phyloP scores from a whole-genome alignment of 2,329 filamentous ascomycete genomes.

The Stenocarpella maydis region DNA sequence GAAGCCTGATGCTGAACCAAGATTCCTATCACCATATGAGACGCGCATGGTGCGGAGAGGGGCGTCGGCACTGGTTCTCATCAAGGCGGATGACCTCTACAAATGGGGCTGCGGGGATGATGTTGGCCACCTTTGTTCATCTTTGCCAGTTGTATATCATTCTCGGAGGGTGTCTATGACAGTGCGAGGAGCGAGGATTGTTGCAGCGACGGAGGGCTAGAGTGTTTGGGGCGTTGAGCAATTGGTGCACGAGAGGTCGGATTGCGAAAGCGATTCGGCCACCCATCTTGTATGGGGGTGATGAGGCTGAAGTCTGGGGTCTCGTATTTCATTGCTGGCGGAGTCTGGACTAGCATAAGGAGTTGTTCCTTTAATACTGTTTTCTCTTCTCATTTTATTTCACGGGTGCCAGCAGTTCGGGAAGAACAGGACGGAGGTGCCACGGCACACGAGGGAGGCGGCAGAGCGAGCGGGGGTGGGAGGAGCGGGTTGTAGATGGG shows the following conservation, averaged over 20 bases:
- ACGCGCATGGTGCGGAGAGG: neutral
- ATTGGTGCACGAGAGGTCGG: conserved; percentile 6
- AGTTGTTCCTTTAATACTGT: conserved; percentile 33
- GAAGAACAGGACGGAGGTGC: neutral
- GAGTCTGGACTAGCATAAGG: conserved; percentile 36
- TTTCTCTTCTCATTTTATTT: conserved; percentile 28
- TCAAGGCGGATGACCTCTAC: neutral
- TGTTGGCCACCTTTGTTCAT: neutral
- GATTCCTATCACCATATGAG: neutral
- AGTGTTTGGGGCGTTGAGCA: no score
- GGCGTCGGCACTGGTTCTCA: neutral
- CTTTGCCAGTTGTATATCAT: conserved; percentile 7
- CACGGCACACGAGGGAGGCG: neutral
- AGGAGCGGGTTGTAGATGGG: conserved; percentile 23
- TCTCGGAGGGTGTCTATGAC: neutral
- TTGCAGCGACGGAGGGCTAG: conserved; percentile 14
- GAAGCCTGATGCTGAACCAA: neutral
- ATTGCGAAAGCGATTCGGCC: conserved; percentile 16
- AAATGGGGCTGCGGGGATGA: neutral
- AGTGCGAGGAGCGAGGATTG: conserved; percentile 10
- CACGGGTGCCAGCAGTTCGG: conserved; percentile 24
- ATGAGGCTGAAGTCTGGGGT: conserved; percentile 18
- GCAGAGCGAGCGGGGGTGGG: neutral
- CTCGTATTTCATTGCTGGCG: conserved; percentile 31
- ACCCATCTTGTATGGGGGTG: conserved; percentile 11